Conservation (phyloP, 2,329 filamentous ascomycete species). For the Knoxdaviesia proteae region DNA sequence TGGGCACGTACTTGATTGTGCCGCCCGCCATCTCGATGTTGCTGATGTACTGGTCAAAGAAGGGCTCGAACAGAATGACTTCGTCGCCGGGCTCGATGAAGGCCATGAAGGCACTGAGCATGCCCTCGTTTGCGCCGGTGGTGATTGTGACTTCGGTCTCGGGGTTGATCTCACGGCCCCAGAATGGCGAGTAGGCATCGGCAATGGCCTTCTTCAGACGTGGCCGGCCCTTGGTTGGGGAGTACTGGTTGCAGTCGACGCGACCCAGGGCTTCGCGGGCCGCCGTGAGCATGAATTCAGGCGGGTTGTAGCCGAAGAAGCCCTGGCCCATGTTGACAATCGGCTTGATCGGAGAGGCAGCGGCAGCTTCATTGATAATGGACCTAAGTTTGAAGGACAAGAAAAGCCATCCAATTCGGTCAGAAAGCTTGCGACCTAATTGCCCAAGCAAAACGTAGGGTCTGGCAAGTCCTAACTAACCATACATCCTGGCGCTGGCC, state of each 20-base stretch:
- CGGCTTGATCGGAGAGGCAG: conserved; percentile 39
- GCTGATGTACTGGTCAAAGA: conserved; percentile 97
- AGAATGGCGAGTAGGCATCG: conserved; percentile 76
- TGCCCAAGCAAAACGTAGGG: background rate
- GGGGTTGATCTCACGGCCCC: conserved; percentile 62
- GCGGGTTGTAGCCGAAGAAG: conserved; percentile 88
- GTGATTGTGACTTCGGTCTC: conserved; percentile 91
- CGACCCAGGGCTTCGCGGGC: conserved; percentile 75
- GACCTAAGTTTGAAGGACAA: conserved; percentile 19
- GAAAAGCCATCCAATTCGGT: background rate
- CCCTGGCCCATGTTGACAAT: conserved; percentile 46
- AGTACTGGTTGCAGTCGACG: conserved; percentile 98
- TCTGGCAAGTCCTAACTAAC: conserved; percentile 13
- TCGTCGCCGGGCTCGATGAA: conserved; percentile 91
- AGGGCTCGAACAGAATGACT: conserved; percentile 94
- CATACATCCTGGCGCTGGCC: conserved; percentile 31
- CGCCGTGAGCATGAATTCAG: conserved; percentile 72
- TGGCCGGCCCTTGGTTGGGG: conserved; percentile 80
- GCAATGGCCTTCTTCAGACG: conserved; percentile 83
- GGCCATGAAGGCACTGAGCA: conserved; percentile 94
- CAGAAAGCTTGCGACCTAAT: background rate
- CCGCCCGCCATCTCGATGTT: conserved; percentile 98
- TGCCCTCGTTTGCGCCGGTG: conserved; percentile 74
- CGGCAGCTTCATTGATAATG: conserved; percentile 45
- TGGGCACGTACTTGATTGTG: conserved; percentile 84